Conservation (phyloP, 2,329 filamentous ascomycete genomes). For the Ophiostoma quercus region DNA sequence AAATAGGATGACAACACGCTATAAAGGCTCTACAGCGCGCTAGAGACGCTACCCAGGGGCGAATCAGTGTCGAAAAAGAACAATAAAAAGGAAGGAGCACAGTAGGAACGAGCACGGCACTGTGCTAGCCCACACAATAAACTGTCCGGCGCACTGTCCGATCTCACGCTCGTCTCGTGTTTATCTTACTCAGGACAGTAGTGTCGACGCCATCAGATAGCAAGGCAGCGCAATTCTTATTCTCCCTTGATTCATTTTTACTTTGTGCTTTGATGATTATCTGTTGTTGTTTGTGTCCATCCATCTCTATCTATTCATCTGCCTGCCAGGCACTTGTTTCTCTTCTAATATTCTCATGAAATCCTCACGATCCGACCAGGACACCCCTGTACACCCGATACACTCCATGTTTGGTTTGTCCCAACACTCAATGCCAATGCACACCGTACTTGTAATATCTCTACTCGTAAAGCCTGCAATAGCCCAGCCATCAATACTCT, state of each 20-base stretch:
- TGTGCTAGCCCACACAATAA: background rate
- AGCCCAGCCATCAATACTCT: too few relatives aligned
- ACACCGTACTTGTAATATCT: background rate
- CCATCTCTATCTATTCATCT: background rate
- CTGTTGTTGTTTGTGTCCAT: background rate
- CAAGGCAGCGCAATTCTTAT: background rate
- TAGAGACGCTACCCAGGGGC: too few relatives aligned
- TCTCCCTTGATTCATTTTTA: background rate
- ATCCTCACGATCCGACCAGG: too few relatives aligned
- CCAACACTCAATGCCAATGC: background rate
- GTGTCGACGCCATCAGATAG: background rate
- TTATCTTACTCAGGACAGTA: too few relatives aligned
- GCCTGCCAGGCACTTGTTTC: background rate
- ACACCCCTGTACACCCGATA: background rate
- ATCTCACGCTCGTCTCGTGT: background rate
- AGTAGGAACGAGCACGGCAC: background rate
- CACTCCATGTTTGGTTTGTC: background rate
- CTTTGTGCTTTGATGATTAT: background rate
- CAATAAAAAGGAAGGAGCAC: background rate
- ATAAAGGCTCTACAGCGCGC: too few relatives aligned
- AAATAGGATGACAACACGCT: too few relatives aligned
- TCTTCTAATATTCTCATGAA: too few relatives aligned
- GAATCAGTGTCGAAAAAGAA: background rate
- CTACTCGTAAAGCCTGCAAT: background rate
- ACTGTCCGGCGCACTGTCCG: conserved; percentile 6